phyloP scores from a whole-genome alignment of 495 filamentous ascomycete species.

The Aspergillus ellipticus region DNA sequence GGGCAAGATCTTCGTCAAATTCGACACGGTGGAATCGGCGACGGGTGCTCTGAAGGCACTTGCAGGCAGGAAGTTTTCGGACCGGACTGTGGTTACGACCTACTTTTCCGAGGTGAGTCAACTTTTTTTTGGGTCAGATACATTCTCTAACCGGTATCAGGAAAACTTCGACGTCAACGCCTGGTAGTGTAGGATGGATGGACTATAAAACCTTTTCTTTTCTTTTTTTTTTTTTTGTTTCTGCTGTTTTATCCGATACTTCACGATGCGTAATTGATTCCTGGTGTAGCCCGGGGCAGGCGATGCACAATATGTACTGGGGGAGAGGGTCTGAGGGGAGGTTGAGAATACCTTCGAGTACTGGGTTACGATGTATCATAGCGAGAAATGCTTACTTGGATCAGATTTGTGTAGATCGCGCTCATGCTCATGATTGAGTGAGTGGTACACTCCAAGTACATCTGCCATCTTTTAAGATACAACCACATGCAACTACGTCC shows the following conservation, averaged over 20 bases:
- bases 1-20: conserved; percentile 97
- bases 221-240: not conserved
- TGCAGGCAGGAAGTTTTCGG: conserved; percentile 90
- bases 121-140: no score
- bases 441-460: no score
- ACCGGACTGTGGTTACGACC: conserved; percentile 92
- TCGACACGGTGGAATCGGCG: conserved; percentile 72
- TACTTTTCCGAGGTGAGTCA: conserved; percentile 81
- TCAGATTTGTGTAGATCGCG: not conserved
- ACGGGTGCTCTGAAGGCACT: conserved; percentile 78
- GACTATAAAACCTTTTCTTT: not conserved
- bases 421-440: no score
- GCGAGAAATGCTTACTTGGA: conserved; percentile 6
- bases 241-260: conserved; percentile 8
- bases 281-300: not conserved
- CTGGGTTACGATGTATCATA: conserved; percentile 11
- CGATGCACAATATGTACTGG: conserved; percentile 3
- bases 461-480: no score
- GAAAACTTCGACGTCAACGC: conserved; percentile 76
- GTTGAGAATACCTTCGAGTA: not conserved
- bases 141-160: conserved; percentile 39
- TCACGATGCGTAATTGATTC: conserved; percentile 7
- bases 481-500: no score
- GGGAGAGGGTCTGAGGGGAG: not conserved
- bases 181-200: conserved; percentile 49